Evolutionary conservation across 2,329 filamentous ascomycete genomes (phyloP), one percentile per base, ranked within the genome.

Genomic region (Xenoacremonium recifei): DNA sequence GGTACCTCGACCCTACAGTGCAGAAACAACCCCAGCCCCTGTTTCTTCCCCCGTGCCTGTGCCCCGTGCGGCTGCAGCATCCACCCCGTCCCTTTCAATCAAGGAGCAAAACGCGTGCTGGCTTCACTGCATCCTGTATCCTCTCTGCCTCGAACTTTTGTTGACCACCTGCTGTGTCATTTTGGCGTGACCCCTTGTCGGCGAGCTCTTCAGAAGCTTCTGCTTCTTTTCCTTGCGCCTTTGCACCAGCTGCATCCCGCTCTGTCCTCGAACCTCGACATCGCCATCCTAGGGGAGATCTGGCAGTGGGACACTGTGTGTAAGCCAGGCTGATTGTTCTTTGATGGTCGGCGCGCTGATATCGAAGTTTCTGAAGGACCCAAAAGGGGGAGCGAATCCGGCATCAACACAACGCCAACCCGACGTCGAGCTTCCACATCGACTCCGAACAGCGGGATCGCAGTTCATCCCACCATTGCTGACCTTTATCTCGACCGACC

Each of bases 31-130:
- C 48, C 49, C 40, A 48, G 17, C 55, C 55, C 51, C 55, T 52
- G 45, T 49, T 50, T 44, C 49, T 29, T 45, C 40, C 39, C 41
- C 40, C 35, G 15, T 16, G 13, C 4, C 25, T 32, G 32, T 37
- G 40, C 45, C 45, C 42, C 42, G 42, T 48, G 42, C 42, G 40
- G 49, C 49, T 57, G 45, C 47, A 57, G 54, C 46, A 48, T 49
- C 45, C 35, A 27, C 21, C 35, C 35, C 47, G 42, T 45, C 52
- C 50, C 50, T 54, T n/a, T 58, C 48, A 54, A 57, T 58, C 55
- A 58, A n/a, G 53, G 51, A 58, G 54, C 51, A 57, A 59, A 60
- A 58, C 54, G 57, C 54, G 57, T 60, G 57, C 57, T 60, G 55
- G 57, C 57, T 54, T 59, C 57, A 59, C 57, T 40, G 53, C 52